Evolutionary conservation across 768 basidiomycete genomes (phyloP).

Genomic region (Xerocomus spinulosus): DNA sequence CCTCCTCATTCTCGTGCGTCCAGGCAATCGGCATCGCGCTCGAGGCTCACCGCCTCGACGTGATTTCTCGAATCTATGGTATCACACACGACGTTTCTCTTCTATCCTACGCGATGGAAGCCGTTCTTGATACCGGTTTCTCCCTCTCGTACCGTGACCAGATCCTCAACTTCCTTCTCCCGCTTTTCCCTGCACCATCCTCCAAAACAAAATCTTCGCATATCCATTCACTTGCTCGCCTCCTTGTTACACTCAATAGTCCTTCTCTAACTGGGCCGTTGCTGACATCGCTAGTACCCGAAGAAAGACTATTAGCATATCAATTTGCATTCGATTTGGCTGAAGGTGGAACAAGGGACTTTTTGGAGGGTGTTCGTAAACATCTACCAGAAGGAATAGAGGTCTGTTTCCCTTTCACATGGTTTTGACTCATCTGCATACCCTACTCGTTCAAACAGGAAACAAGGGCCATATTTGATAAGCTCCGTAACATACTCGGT

Average conservation of each 20-base stretch:
- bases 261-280: slow-evolving; percentile 74
- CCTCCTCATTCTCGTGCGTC: slow-evolving; percentile 7
- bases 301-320: slow-evolving; percentile 77
- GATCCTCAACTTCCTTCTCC: slow-evolving; percentile 72
- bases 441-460: slow-evolving; percentile 36
- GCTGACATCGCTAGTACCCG: slow-evolving; percentile 63
- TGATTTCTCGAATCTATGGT: slow-evolving; percentile 74
- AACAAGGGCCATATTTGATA: slow-evolving; percentile 61
- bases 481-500: slow-evolving; percentile 76
- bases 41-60: slow-evolving; percentile 83
- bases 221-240: slow-evolving; percentile 76
- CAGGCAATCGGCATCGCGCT: slow-evolving; percentile 95
- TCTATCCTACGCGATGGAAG: slow-evolving; percentile 88
- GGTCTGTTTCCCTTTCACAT: slow-evolving; percentile 36
- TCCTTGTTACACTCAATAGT: slow-evolving; percentile 84
- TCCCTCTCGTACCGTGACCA: slow-evolving; percentile 81
- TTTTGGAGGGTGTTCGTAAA: slow-evolving; percentile 69
- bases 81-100: slow-evolving; percentile 71
- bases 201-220: slow-evolving; percentile 71
- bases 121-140: slow-evolving; percentile 85
- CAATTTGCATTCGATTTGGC: slow-evolving; percentile 95
- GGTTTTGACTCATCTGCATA: slow-evolving; percentile 1
- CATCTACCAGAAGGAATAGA: slow-evolving; percentile 65
- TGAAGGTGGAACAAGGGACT: slow-evolving; percentile 92
- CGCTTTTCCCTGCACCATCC: slow-evolving; percentile 78